Evolutionary conservation across 768 basidiomycete species (phyloP).

Genomic region (Naganishia antarctica): DNA sequence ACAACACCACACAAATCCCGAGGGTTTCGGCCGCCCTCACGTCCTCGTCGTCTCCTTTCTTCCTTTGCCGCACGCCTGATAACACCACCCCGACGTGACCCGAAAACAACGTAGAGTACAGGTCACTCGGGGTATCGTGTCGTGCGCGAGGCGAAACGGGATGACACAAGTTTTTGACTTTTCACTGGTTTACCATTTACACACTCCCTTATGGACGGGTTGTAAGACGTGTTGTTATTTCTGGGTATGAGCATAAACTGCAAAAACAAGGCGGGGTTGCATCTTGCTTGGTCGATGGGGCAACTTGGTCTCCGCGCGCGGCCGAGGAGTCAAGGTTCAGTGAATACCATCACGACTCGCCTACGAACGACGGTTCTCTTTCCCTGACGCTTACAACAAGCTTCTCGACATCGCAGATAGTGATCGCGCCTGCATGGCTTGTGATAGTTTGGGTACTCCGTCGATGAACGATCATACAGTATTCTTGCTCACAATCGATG

Average conservation of each 20-base stretch:
- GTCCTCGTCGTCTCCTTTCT: constrained; percentile 17
- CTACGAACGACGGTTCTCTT: no score
- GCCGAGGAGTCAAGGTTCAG: no score
- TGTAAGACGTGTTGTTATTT: constrained; percentile 21
- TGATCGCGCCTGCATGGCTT: no score
- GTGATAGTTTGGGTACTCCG: no score
- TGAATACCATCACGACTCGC: no score
- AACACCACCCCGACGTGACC: not conserved
- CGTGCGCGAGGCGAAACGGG: not conserved
- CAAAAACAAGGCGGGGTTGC: not conserved
- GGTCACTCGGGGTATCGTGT: constrained; percentile 10
- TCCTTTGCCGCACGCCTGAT: not conserved
- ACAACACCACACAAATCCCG: constrained; percentile 23
- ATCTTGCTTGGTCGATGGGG: no score
- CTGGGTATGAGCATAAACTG: constrained; percentile 19
- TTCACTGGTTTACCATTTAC: constrained; percentile 3
- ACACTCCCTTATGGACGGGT: constrained; percentile 22
- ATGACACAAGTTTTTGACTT: constrained; percentile 8
- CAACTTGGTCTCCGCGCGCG: no score
- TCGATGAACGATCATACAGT: no score
- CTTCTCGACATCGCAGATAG: no score
- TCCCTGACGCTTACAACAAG: no score
- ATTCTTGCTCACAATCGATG: no score
- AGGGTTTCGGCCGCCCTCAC: constrained; percentile 24
- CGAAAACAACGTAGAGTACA: constrained; percentile 20